Conservation (phyloP, 2,329 filamentous ascomycete genomes). For the Ceratocystiopsis brevicomis region DNA sequence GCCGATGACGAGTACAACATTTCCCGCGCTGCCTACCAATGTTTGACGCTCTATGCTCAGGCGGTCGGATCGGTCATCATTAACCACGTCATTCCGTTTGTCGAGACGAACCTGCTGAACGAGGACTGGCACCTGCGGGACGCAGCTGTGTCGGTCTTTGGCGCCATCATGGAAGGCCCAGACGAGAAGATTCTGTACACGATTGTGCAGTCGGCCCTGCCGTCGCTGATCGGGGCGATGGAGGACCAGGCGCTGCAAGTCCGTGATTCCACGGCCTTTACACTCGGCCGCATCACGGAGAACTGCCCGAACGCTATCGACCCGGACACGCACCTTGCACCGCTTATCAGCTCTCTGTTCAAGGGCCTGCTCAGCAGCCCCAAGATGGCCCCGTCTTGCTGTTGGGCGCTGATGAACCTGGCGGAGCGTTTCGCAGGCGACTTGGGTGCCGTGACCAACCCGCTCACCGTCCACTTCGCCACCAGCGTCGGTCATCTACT, state of each 20-base stretch:
- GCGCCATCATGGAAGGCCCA: constrained; percentile 96
- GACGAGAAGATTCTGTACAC: constrained; percentile 84
- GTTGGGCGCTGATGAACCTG: constrained; percentile 97
- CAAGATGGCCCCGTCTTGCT: constrained; percentile 96
- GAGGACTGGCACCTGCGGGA: constrained; percentile 93
- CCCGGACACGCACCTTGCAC: constrained; percentile 60
- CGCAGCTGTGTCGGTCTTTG: constrained; percentile 90
- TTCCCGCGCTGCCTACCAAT: constrained; percentile 88
- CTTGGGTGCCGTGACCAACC: constrained; percentile 55
- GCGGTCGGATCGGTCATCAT: constrained; percentile 74
- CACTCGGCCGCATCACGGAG: constrained; percentile 89
- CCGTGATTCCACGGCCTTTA: constrained; percentile 89
- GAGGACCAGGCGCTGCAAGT: constrained; percentile 77
- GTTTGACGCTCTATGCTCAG: constrained; percentile 85
- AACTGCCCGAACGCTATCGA: constrained; percentile 84
- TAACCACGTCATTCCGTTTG: constrained; percentile 69
- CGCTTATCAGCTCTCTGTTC: constrained; percentile 76
- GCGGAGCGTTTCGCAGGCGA: constrained; percentile 90
- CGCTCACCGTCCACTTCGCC: constrained; percentile 82
- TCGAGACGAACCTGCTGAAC: constrained; percentile 72
- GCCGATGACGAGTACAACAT: constrained; percentile 95
- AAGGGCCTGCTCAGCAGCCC: constrained; percentile 73
- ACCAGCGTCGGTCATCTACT: constrained; percentile 74
- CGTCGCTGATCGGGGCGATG: constrained; percentile 82
- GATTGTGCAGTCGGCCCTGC: constrained; percentile 86